These are phyloP conservation scores for Maudiozyma serrabonitensis DNA, from an alignment of 805 yeast species.

Conservation along the genomic window DNA sequence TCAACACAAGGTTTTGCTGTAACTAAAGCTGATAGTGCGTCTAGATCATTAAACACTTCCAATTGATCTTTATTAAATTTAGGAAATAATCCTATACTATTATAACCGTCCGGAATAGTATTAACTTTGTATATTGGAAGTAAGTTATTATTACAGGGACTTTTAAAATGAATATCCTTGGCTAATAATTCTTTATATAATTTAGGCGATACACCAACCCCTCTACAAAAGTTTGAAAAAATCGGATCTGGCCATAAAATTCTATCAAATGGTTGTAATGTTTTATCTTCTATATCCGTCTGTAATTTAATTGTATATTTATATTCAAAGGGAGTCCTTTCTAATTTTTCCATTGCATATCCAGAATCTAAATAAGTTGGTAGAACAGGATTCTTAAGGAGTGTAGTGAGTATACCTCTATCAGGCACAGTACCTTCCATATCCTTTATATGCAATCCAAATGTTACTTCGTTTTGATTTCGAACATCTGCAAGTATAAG, in stretches of 20 bases:
- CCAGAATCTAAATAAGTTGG: background rate
- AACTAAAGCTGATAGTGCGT: constrained; percentile 7
- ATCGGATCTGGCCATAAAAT: constrained; percentile 16
- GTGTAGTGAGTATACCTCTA: background rate
- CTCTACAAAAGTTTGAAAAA: constrained; percentile 16
- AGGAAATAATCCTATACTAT: constrained; percentile 22
- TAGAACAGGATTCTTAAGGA: background rate
- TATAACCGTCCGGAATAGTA: constrained; percentile 7
- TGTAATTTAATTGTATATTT: constrained; percentile 4
- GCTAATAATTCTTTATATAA: constrained; percentile 4
- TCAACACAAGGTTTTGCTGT: background rate
- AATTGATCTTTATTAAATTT: constrained; percentile 9
- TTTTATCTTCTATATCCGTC: background rate
- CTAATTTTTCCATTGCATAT: background rate
- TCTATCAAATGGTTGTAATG: background rate
- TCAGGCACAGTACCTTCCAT: background rate
- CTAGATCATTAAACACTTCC: constrained; percentile 8
- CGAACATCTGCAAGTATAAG: background rate
- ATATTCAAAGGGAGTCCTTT: background rate
- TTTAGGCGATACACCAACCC: constrained; percentile 14
- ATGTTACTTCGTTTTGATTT: background rate
- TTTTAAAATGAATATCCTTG: constrained; percentile 3
- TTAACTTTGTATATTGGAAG: constrained; percentile 10
- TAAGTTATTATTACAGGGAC: constrained; percentile 11
- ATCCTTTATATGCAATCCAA: background rate